phyloP scores from a whole-genome alignment of 768 basidiomycete genomes.

The Pleurotus cornucopiae region DNA sequence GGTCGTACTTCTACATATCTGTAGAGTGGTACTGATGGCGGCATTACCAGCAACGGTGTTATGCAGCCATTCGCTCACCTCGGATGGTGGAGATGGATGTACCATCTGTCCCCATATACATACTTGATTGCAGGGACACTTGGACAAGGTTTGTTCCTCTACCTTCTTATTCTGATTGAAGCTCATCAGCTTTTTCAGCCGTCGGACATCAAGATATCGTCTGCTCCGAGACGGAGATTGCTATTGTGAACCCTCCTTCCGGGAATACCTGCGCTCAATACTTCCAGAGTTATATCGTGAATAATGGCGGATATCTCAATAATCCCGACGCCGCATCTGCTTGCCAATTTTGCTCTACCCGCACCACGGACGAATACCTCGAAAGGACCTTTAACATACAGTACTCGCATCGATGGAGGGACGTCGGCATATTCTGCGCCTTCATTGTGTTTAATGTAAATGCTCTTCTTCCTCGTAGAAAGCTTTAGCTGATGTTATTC shows the following conservation, averaged over 20 bases:
- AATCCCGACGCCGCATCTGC: constrained; percentile 47
- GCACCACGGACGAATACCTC: constrained; percentile 58
- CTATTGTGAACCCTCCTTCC: constrained; percentile 45
- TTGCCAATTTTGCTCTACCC: constrained; percentile 57
- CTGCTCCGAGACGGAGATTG: constrained; percentile 52
- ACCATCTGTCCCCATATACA: constrained; percentile 37
- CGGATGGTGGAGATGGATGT: constrained; percentile 54
- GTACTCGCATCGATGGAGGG: constrained; percentile 50
- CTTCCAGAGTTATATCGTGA: constrained; percentile 42
- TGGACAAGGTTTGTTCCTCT: background rate
- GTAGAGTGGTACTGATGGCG: background rate
- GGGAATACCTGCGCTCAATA: constrained; percentile 52
- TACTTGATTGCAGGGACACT: constrained; percentile 35
- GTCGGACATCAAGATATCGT: constrained; percentile 36
- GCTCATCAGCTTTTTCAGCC: constrained; percentile 18
- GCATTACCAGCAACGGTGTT: constrained; percentile 35
- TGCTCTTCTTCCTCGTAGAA: constrained; percentile 9
- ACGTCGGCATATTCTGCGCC: constrained; percentile 48
- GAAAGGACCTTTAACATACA: constrained; percentile 46
- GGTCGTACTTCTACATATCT: constrained; percentile 12
- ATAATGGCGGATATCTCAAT: constrained; percentile 51
- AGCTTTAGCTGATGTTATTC: constrained; percentile 1
- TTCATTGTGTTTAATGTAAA: constrained; percentile 49
- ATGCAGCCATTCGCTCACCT: constrained; percentile 41
- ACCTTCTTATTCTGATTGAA: background rate